Conservation (phyloP, 805 yeast genomes). For the Nakazawaea ishiwadae region DNA sequence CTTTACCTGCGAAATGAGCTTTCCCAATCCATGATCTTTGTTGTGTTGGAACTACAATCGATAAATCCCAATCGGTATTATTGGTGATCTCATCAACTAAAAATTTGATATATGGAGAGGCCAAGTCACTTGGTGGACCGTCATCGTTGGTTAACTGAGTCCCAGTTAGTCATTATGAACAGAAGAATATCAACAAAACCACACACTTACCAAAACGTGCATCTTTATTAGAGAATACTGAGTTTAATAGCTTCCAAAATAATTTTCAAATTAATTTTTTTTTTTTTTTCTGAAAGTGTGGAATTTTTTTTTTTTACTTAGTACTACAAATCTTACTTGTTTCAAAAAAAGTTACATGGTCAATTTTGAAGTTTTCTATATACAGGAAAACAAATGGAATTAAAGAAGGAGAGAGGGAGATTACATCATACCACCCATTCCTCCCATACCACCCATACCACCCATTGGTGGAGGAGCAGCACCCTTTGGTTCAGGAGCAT, state of each 20-base stretch:
- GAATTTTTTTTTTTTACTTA: no score
- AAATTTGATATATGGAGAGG: conserved; percentile 82
- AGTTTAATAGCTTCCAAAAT: no score
- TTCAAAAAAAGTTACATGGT: no score
- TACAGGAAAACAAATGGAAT: neutral
- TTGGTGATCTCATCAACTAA: conserved; percentile 64
- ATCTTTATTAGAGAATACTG: no score
- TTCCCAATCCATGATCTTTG: conserved; percentile 95
- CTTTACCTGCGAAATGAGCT: conserved; percentile 85
- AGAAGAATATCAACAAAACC: neutral
- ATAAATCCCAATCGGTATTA: conserved; percentile 77
- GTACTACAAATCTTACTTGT: no score
- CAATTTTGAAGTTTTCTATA: conserved; percentile 2
- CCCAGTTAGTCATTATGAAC: neutral
- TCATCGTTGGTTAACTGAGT: conserved; percentile 78
- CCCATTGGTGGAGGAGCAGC: conserved; percentile 56
- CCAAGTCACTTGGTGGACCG: conserved; percentile 79
- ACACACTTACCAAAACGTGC: conserved; percentile 16
- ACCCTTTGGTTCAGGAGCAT: conserved; percentile 79
- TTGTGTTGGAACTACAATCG: conserved; percentile 82
- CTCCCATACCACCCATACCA: conserved; percentile 62
- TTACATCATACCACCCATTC: conserved; percentile 20
- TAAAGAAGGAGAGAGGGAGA: neutral
- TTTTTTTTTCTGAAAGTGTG: neutral
- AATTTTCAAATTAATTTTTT: no score